A percentile compares a stretch with the other conserved stretches of the same genome.
Conservation (phyloP, 345 rosid species). For the Boechera stricta region DNA sequence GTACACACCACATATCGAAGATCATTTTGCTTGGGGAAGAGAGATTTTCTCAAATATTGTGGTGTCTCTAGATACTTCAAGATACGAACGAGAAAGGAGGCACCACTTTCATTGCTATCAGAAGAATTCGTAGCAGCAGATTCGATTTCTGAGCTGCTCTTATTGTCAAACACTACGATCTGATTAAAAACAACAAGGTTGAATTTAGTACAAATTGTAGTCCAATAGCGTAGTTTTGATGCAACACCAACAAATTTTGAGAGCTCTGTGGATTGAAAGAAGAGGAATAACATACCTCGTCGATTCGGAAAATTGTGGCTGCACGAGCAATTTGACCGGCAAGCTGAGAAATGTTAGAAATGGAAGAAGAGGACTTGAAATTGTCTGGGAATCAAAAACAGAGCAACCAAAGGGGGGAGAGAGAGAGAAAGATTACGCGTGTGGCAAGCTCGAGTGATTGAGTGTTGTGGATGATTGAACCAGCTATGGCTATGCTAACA, state of each 20-base stretch:
- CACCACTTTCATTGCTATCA: constrained; percentile 73
- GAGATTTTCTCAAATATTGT: constrained; percentile 81
- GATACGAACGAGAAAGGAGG: constrained; percentile 78
- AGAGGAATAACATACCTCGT: constrained; percentile 59
- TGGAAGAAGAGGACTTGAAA: not conserved
- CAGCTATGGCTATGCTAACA: constrained; percentile 85
- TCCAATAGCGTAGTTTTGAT: constrained; percentile 6
- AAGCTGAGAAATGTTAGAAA: constrained; percentile 53
- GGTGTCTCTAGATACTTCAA: constrained; percentile 91
- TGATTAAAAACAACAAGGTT: constrained; percentile 29
- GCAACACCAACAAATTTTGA: not conserved
- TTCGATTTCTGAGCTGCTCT: constrained; percentile 48
- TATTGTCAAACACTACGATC: constrained; percentile 89
- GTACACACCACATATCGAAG: constrained; percentile 80
- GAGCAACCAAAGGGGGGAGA: no score
- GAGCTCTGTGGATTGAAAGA: not conserved
- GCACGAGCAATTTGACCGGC: constrained; percentile 98
- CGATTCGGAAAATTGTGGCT: constrained; percentile 82
- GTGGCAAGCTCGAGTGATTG: constrained; percentile 96
- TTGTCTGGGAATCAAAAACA: no score
- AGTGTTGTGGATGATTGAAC: constrained; percentile 92
- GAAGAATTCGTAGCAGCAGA: constrained; percentile 36
- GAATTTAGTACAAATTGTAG: not conserved
- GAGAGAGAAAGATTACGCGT: constrained; percentile 56
- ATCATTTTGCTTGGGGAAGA: constrained; percentile 80